Percentiles rank a stretch among this genome's conserved stretches.
These are phyloP conservation scores for Xylaria digitata DNA, from an alignment of 2,329 filamentous ascomycete species.

Conservation along the genomic window DNA sequence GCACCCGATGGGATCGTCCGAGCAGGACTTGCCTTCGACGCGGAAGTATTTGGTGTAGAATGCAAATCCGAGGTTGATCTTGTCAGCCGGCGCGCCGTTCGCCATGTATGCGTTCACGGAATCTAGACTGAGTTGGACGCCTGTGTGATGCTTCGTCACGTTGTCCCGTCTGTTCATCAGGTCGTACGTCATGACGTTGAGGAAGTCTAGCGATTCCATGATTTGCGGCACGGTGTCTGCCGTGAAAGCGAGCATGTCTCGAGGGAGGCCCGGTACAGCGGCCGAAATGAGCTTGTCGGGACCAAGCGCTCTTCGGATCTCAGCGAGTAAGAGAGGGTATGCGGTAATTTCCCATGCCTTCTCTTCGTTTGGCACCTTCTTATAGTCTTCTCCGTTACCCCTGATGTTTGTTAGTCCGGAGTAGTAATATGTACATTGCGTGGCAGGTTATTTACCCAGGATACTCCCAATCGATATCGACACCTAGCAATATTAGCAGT, in stretches of 20 bases:
- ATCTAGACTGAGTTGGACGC: constrained; percentile 64
- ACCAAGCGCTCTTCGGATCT: constrained; percentile 68
- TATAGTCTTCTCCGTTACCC: constrained; percentile 78
- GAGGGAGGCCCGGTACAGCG: constrained; percentile 70
- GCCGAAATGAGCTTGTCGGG: constrained; percentile 71
- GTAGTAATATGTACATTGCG: not conserved
- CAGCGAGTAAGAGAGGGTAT: constrained; percentile 70
- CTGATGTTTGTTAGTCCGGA: constrained; percentile 48
- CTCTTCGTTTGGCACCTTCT: constrained; percentile 66
- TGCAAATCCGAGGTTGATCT: constrained; percentile 74
- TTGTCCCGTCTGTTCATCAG: constrained; percentile 78
- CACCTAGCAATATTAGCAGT: constrained; percentile 37
- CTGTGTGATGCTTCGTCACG: constrained; percentile 72
- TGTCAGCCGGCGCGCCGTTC: constrained; percentile 64
- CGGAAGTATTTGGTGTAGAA: constrained; percentile 77
- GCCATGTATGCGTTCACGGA: constrained; percentile 69
- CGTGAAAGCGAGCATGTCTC: constrained; percentile 77
- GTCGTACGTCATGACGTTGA: constrained; percentile 80
- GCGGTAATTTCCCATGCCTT: constrained; percentile 70
- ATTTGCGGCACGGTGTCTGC: constrained; percentile 67
- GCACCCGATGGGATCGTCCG: constrained; percentile 65
- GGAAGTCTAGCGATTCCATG: constrained; percentile 69
- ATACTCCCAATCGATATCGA: constrained; percentile 76
- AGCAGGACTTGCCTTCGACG: constrained; percentile 61
- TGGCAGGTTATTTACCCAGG: constrained; percentile 42